Conservation (phyloP, 2,329 filamentous ascomycete genomes). For the Drechslera avenae region DNA sequence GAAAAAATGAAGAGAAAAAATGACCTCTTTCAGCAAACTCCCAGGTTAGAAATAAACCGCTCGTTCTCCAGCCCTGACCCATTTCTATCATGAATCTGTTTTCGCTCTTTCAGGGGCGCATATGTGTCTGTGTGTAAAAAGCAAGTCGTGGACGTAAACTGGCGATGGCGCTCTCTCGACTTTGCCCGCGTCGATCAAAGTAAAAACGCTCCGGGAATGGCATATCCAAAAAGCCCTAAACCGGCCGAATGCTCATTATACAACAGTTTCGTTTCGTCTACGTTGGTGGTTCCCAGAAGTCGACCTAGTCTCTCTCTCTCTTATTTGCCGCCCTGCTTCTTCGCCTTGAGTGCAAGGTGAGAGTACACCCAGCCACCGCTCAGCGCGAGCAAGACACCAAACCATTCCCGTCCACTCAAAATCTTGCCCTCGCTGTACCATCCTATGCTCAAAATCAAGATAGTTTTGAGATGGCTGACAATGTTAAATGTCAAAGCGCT, state of each 20-base stretch:
- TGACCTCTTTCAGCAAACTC: too few relatives aligned
- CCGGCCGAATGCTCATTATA: constrained; percentile 3
- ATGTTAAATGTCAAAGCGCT: constrained; percentile 50
- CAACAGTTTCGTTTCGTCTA: background rate
- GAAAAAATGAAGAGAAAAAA: too few relatives aligned
- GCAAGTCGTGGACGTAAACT: too few relatives aligned
- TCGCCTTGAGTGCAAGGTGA: constrained; percentile 48
- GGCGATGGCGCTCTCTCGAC: background rate
- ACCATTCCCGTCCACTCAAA: constrained; percentile 47
- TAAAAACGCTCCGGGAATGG: background rate
- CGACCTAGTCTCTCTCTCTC: constrained; percentile 2
- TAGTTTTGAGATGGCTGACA: constrained; percentile 53
- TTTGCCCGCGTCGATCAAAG: background rate
- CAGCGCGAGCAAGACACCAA: constrained; percentile 53
- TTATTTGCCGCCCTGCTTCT: constrained; percentile 40
- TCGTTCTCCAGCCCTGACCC: too few relatives aligned
- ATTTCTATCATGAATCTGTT: too few relatives aligned
- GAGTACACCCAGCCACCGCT: constrained; percentile 55
- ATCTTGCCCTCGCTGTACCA: constrained; percentile 54
- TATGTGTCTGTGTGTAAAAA: too few relatives aligned
- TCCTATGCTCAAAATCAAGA: constrained; percentile 53
- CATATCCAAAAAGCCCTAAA: background rate
- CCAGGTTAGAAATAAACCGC: too few relatives aligned
- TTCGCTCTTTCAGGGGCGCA: too few relatives aligned
- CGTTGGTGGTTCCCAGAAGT: background rate